phyloP scores from a whole-genome alignment of 2,329 filamentous ascomycete species.

The Beauveria medogensis region DNA sequence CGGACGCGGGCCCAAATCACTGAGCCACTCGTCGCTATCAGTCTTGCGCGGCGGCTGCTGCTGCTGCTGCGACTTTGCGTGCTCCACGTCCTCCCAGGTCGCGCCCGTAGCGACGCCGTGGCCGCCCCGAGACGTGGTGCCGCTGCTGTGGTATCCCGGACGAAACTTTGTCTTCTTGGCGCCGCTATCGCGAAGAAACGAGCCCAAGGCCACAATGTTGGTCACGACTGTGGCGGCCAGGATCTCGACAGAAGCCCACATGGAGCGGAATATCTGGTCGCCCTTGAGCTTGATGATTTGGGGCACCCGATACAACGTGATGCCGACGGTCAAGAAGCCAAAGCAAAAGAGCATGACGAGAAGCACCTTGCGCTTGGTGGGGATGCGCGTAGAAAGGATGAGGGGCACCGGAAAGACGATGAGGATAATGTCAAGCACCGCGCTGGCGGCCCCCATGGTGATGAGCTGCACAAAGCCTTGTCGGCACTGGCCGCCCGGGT shows the following conservation, averaged over 20 bases:
- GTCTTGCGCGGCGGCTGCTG: neutral
- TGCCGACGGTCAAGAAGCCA: conserved; percentile 64
- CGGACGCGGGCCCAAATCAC: neutral
- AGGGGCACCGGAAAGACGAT: conserved; percentile 82
- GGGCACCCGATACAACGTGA: conserved; percentile 69
- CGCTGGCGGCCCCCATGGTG: conserved; percentile 74
- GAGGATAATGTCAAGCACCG: conserved; percentile 76
- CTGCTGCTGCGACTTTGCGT: conserved; percentile 11
- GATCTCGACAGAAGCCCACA: conserved; percentile 80
- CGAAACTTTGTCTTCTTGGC: conserved; percentile 79
- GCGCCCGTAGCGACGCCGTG: conserved; percentile 14
- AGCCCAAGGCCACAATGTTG: conserved; percentile 79
- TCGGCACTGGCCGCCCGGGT: conserved; percentile 74
- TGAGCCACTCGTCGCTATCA: conserved; percentile 11
- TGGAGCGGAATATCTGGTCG: conserved; percentile 72
- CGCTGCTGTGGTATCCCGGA: conserved; percentile 34
- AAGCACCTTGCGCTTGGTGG: conserved; percentile 64
- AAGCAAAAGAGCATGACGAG: conserved; percentile 72
- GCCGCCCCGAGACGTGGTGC: conserved; percentile 19
- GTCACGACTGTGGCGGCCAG: conserved; percentile 76
- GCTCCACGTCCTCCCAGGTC: conserved; percentile 20
- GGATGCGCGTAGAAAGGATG: conserved; percentile 70
- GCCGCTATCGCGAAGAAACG: conserved; percentile 79
- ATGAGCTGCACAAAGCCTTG: conserved; percentile 77
- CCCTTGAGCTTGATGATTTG: conserved; percentile 61